Evolutionary conservation across 2,329 filamentous ascomycete species (phyloP).

Genomic region (Fusarium concolor): DNA sequence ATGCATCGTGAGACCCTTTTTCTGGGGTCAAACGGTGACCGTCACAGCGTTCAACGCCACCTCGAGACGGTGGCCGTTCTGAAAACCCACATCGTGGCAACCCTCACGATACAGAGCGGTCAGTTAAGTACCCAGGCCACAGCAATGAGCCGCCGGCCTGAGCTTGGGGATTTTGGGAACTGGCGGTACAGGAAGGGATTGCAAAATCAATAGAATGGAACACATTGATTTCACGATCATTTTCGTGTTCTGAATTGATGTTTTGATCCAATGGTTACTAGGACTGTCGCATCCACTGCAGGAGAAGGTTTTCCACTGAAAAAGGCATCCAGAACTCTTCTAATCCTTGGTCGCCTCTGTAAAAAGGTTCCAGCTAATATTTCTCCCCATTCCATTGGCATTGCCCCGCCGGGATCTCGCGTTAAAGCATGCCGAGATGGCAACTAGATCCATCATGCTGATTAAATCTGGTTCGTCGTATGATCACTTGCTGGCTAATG

Average conservation of each 20-base stretch:
- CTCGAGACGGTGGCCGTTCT: conserved; percentile 35
- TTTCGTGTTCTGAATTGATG: not conserved
- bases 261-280: not conserved
- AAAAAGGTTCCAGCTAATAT: not conserved
- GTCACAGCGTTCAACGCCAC: conserved; percentile 18
- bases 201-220: not conserved
- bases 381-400: conserved; percentile 4
- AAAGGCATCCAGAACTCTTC: not conserved
- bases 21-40: conserved; percentile 32
- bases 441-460: conserved; percentile 12
- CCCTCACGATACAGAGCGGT: conserved; percentile 18
- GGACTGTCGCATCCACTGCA: not conserved
- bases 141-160: conserved; percentile 31
- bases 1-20: conserved; percentile 26
- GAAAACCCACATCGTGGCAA: conserved; percentile 27
- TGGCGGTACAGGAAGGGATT: not conserved
- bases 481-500: conserved; percentile 14
- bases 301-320: not conserved
- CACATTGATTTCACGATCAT: conserved; percentile 8
- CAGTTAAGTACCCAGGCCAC: not conserved
- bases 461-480: conserved; percentile 15
- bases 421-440: conserved; percentile 42
- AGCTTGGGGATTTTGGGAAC: conserved; percentile 33
- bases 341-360: not conserved
- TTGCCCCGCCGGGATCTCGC: conserved; percentile 42